Evolutionary conservation across 1,139 yeast species (phyloP).

Genomic region (Arxiozyma heterogenica): DNA sequence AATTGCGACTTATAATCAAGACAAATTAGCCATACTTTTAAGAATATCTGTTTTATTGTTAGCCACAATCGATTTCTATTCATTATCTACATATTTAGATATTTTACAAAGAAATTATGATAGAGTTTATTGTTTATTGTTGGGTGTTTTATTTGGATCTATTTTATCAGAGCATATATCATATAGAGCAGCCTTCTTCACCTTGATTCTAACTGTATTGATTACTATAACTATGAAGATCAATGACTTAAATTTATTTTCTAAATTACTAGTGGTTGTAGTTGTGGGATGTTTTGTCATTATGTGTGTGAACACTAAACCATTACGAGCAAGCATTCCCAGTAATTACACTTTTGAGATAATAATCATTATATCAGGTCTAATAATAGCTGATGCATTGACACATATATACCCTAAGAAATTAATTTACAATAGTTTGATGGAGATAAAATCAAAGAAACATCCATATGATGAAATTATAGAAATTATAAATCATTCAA

Average conservation of each 20-base stretch:
- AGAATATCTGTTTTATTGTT: not conserved
- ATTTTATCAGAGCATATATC: not conserved
- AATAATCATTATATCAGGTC: not conserved
- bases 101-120: not conserved
- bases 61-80: not conserved
- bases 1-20: not conserved
- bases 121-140: not conserved
- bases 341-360: not conserved
- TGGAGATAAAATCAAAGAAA: not conserved
- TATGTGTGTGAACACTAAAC: not conserved
- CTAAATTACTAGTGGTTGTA: not conserved
- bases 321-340: not conserved
- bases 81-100: not conserved
- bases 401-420: not conserved
- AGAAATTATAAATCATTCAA: not conserved
- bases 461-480: slow-evolving; percentile 1
- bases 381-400: not conserved
- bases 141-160: not conserved
- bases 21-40: not conserved
- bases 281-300: not conserved
- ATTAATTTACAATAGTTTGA: not conserved
- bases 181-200: not conserved
- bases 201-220: not conserved
- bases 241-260: not conserved
- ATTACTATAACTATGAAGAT: too few species aligned